Percentiles rank a stretch among this genome's conserved stretches.
Evolutionary conservation across 169 alveolate species (phyloP).

Genomic region (Cryptosporidium parvum): DNA sequence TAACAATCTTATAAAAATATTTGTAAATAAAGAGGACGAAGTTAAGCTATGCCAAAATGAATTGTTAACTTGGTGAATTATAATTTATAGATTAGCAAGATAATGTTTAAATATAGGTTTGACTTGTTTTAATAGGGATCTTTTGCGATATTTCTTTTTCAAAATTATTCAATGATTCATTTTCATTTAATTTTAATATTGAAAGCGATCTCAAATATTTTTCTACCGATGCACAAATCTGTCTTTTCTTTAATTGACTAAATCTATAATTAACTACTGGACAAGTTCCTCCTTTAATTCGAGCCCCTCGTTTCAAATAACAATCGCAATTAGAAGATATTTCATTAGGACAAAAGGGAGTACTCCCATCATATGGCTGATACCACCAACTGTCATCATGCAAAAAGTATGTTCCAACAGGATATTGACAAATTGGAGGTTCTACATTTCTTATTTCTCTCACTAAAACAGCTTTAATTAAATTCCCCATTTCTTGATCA

Average conservation of each 20-base stretch:
- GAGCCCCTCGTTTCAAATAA: constrained; percentile 33
- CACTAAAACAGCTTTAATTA: constrained; percentile 56
- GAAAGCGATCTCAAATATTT: neutral
- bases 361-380: constrained; percentile 75
- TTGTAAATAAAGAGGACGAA: neutral
- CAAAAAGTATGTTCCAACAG: constrained; percentile 67
- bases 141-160: neutral
- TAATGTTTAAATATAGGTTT: neutral
- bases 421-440: constrained; percentile 71
- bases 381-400: constrained; percentile 67
- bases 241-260: neutral
- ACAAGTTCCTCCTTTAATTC: constrained; percentile 42
- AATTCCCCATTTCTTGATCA: constrained; percentile 19
- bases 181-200: constrained; percentile 6
- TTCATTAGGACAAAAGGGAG: constrained; percentile 76
- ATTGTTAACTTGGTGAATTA: constrained; percentile 38
- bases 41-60: constrained; percentile 24
- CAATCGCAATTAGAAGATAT: constrained; percentile 51
- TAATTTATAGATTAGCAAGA: neutral
- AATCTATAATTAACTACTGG: constrained; percentile 23
- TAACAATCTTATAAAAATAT: constrained; percentile 29
- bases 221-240: neutral
- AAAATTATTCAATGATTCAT: neutral
- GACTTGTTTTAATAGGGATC: neutral
- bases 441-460: constrained; percentile 65